Percentiles rank a stretch among this genome's conserved stretches.
Evolutionary conservation across 805 yeast species (phyloP).

Genomic region (Barnettozyma pratensis): DNA sequence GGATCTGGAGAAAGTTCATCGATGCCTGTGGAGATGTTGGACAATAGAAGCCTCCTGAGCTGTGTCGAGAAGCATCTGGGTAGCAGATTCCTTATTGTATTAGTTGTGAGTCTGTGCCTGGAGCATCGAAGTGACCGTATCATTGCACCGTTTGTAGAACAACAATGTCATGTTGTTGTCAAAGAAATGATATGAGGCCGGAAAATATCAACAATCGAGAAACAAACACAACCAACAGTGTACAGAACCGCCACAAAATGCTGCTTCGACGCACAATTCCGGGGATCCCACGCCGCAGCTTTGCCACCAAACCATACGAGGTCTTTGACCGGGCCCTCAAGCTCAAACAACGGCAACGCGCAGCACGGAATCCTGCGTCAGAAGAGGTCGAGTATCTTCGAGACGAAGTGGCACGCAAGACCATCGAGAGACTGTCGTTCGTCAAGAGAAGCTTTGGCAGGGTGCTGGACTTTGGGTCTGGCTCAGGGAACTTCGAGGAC

Average conservation of each 20-base stretch:
- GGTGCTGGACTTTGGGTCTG: conserved; percentile 69
- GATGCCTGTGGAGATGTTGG: neutral
- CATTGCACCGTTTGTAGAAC: neutral
- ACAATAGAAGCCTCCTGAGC: neutral
- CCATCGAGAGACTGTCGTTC: conserved; percentile 72
- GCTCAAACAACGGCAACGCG: conserved; percentile 48
- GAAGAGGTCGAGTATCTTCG: conserved; percentile 65
- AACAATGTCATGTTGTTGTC: no score
- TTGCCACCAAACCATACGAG: conserved; percentile 23
- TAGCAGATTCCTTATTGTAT: neutral
- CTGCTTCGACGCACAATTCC: neutral
- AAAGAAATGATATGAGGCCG: no score
- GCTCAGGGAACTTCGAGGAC: conserved; percentile 59
- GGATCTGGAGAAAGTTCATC: neutral
- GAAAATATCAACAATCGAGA: no score
- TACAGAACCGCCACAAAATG: neutral
- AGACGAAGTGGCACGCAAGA: conserved; percentile 66
- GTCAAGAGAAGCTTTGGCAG: conserved; percentile 57
- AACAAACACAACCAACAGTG: no score
- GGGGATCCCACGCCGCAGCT: neutral
- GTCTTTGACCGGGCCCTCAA: conserved; percentile 66
- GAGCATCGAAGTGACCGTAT: neutral
- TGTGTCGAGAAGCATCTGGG: neutral
- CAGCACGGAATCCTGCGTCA: conserved; percentile 43
- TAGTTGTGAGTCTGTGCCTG: neutral